Evolutionary conservation across 1,284 basidiomycete genomes (phyloP), one percentile per base, ranked within the genome.

Genomic region (Irpex lacteus): DNA sequence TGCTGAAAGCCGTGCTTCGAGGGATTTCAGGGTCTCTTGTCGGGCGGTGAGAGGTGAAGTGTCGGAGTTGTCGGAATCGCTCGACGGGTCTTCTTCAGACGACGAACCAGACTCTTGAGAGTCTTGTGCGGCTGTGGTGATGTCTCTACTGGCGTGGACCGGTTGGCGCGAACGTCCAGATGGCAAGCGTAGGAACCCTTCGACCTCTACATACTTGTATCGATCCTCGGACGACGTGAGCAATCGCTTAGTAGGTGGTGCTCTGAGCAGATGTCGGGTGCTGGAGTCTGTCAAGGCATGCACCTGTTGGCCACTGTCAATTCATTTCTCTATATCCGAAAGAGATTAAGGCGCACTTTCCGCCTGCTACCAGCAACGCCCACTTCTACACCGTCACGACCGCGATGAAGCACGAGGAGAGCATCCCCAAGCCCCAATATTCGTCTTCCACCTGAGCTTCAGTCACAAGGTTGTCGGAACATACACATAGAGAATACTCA

Each of bases 101-200:
- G 66, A 65, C 6, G 74, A 75, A 2, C 80, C 79, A 18, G 78
- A 79, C 49, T 80, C 81, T 11, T 85, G 84, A 4, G 82, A 83
- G 55, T 78, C 76, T 5, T 70, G 71, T 47, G 77, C 78, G 36
- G 66, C 67, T 3, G 60, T 68, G 55, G 76, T 78, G 61, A 89
- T 85, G 7, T 82, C 26, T 63, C 62, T 21, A 53, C 32, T 19
- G 19, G 60, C 21, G 44, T 34, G 60, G 18, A 19, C 34, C 18
- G 21, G 9, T 15, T 54, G 71, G 67, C 54, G 21, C 58, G 50
- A 11, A 73, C 70, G 40, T 72, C 71, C 52, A 82, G 66, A 80
- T 19, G 84, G 76, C 13, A 92, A 74, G 54, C 80, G 83, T 37
- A 92, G 77, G 71, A 90, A 87, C 9, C 89, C 90, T 64, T 90